Evolutionary conservation across 495 filamentous ascomycete species (phyloP), one percentile per base, ranked within the genome.

Genomic region (Hapsidospora chrysogenum): DNA sequence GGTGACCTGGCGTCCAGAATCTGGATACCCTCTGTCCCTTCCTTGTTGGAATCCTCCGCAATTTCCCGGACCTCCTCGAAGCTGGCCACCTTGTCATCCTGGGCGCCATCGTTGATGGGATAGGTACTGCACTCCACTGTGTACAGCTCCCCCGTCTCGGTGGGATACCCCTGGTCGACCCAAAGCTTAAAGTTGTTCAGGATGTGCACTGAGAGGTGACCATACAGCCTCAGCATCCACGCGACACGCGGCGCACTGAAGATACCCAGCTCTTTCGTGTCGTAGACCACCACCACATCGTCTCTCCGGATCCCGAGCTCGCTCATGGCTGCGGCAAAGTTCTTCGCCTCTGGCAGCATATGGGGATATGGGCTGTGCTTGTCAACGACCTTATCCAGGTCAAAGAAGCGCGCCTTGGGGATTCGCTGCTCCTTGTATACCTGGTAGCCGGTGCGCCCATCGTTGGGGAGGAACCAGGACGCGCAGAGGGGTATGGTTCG

Each of bases 381-480:
- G 50, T 96, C 92, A 42, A 85, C 86, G 46, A 94, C 67, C 20
- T 66, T 79, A 56, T 97, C 92, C 16, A 97, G 64, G 54, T 96
- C 83, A 53, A 97, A 97, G 70, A 96, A 97, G n/a, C 85, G 76
- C 2, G 89, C 74, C 40, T 70, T 69, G 0, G 87, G 85, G 40
- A 97, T 85, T 29, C 80, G 80, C 43, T 68, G 67, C 45, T 78
- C 62, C 39, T 67, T 66, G 65, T 85, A 96, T 38, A 76, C 74
- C 27, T 81, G 60, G 42, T 68, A 61, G 32, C 92, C 92, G 37
- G 66, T 85, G 40, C 85, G 79, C 16, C 72, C 65, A 39, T 89
- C 85, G 60, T 92, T 95, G 26, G 92, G 89, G 45, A 97, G 70
- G 48, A 94, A 96, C 89, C 89, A 97, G 21, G 83, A 71, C 25